Evolutionary conservation across 768 basidiomycete species (phyloP).

Genomic region (Calocybe indica): DNA sequence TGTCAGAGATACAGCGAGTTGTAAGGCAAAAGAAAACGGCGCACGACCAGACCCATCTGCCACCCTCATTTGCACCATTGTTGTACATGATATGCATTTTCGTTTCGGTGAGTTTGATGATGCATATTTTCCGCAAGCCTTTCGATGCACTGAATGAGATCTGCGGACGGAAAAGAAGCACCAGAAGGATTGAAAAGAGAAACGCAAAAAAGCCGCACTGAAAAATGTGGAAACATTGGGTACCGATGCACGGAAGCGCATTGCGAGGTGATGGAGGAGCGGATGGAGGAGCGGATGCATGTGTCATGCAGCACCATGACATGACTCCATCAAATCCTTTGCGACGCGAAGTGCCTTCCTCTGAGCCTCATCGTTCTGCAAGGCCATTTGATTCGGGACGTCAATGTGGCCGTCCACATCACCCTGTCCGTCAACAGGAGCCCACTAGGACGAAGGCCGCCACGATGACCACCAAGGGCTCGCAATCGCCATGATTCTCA

Average conservation of each 20-base stretch:
- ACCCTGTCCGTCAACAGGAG: no score
- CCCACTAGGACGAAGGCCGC: no score
- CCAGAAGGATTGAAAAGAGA: background rate
- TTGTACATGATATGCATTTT: constrained; percentile 84
- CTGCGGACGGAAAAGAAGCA: constrained; percentile 27
- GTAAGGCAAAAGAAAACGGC: constrained; percentile 2
- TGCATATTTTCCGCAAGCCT: constrained; percentile 78
- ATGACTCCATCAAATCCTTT: no score
- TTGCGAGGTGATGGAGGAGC: constrained; percentile 12
- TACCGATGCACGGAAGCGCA: constrained; percentile 61
- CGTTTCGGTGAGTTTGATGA: constrained; percentile 70
- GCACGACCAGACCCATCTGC: constrained; percentile 78
- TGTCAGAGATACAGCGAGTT: no score
- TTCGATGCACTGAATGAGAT: constrained; percentile 75
- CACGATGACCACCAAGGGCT: no score
- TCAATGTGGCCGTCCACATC: no score
- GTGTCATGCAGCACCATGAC: no score
- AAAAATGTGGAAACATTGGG: constrained; percentile 54
- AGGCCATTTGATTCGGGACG: no score
- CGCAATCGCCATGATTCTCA: no score
- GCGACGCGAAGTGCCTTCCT: no score
- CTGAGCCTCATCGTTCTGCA: no score
- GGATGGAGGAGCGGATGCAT: no score
- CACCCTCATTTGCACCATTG: constrained; percentile 71
- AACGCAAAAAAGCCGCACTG: constrained; percentile 26